Evolutionary conservation across 371 early-diverging fungal species (phyloP), one percentile per base, ranked within the genome.

Genomic region (Syncephalastrum contaminatum): DNA sequence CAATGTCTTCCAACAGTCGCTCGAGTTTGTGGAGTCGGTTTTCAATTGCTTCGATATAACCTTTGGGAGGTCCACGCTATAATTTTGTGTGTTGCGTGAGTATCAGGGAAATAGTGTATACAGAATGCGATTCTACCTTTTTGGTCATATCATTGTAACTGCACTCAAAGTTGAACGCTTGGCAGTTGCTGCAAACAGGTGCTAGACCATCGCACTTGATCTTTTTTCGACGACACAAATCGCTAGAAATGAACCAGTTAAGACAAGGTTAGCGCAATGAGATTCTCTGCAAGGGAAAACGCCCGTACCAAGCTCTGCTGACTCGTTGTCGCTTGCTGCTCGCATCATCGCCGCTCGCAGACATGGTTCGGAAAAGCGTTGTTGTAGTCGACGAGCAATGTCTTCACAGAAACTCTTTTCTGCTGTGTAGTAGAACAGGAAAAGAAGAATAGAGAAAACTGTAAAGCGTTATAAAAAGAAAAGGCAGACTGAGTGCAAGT

Each of bases 11-110:
- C n/a, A 88, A 64, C 5, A 85, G 60, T 30, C 72, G 73, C 52
- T 88, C 89, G 45, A 85, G 63, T 50, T 82, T 82, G 58, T 82
- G 82, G 25, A 88, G 60, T 36, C 88, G 65, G 54, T 75, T 80
- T 55, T 89, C 89, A 19, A 89, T 86, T 5, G 83, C 87, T 53
- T 87, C 88, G 27, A 89, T 87, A 53, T 89, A 88, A 27, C 89
- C 89, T 70, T 85, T 85, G 10, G 86, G 83, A 20, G 86, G 86
- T 10, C 86, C 86, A n/a, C 86, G 74, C 79, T 85, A 50, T 5
- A 40, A 49, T 43, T 24, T 19, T 1, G 22, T 6, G 30, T 42
- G 5, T 3, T 13, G 40, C 16, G 4, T n/a, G 18, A 46, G 20
- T 15, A 22, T 19, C 24, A 19, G 36, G 2, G 12, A 14, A 1